Evolutionary conservation across 2,329 filamentous ascomycete species (phyloP).

Genomic region (Lachnellula suecica): DNA sequence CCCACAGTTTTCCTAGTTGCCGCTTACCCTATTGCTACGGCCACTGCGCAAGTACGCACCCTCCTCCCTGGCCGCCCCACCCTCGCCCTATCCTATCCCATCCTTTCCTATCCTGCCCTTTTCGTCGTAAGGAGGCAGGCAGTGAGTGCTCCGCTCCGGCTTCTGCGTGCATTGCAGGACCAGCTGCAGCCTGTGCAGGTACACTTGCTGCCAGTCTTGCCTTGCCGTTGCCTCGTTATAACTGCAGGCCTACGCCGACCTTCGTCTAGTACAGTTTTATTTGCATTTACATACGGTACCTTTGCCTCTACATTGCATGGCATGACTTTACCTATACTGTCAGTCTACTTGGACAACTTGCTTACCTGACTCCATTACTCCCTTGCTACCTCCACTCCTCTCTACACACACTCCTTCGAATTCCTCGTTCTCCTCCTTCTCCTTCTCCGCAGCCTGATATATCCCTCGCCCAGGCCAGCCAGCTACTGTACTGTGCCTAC

Average conservation of each 20-base stretch:
- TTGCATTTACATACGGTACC: background rate
- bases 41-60: no score
- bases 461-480: background rate
- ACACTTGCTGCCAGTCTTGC: background rate
- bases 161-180: no score
- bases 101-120: no score
- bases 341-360: no score
- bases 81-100: no score
- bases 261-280: background rate
- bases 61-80: no score
- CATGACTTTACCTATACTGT: background rate
- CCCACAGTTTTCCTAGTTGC: no score
- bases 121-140: no score
- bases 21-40: no score
- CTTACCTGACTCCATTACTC: background rate
- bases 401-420: background rate
- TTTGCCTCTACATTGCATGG: background rate
- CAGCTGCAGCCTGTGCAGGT: no score
- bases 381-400: background rate
- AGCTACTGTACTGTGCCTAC: background rate
- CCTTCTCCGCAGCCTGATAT: background rate
- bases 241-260: no score
- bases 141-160: no score
- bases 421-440: background rate
- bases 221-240: background rate